Evolutionary conservation across 192 early-diverging fungal species (phyloP).

Genomic region (Coemansia umbellata): DNA sequence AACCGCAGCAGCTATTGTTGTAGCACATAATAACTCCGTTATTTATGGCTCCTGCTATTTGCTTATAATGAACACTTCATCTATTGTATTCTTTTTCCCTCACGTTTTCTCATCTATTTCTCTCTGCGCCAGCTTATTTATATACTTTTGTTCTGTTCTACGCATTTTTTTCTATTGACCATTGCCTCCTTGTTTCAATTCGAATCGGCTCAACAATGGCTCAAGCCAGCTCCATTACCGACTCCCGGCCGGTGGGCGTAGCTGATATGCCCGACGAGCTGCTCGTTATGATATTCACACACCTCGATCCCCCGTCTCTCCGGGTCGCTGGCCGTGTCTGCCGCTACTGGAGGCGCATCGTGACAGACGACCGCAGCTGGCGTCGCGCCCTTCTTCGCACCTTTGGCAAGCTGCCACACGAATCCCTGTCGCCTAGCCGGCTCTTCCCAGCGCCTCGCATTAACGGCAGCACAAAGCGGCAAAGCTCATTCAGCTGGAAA

Average conservation of each 20-base stretch:
- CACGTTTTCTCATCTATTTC: too few relatives aligned
- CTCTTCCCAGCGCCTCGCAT: constrained; percentile 5
- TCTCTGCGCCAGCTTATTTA: too few relatives aligned
- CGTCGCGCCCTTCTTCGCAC: constrained; percentile 13
- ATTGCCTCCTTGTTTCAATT: too few relatives aligned
- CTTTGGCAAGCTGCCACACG: constrained; percentile 13
- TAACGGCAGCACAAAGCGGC: background rate
- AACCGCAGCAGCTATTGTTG: too few relatives aligned
- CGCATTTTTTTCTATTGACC: too few relatives aligned
- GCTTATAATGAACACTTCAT: too few relatives aligned
- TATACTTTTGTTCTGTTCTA: too few relatives aligned
- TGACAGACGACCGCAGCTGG: constrained; percentile 33
- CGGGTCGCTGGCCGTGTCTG: constrained; percentile 13
- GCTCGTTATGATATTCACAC: constrained; percentile 13
- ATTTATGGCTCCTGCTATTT: too few relatives aligned
- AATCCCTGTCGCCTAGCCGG: constrained; percentile 5
- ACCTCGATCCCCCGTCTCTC: constrained; percentile 15
- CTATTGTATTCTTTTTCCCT: too few relatives aligned
- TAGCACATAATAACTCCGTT: too few relatives aligned
- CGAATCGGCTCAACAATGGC: too few relatives aligned
- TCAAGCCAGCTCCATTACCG: background rate
- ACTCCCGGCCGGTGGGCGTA: background rate
- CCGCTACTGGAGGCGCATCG: constrained; percentile 18
- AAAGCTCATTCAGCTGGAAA: constrained; percentile 10
- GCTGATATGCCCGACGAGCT: constrained; percentile 24